Base-by-base conservation (phyloP, 2,329 filamentous ascomycete genomes). In the Piedraia hortae region DNA sequence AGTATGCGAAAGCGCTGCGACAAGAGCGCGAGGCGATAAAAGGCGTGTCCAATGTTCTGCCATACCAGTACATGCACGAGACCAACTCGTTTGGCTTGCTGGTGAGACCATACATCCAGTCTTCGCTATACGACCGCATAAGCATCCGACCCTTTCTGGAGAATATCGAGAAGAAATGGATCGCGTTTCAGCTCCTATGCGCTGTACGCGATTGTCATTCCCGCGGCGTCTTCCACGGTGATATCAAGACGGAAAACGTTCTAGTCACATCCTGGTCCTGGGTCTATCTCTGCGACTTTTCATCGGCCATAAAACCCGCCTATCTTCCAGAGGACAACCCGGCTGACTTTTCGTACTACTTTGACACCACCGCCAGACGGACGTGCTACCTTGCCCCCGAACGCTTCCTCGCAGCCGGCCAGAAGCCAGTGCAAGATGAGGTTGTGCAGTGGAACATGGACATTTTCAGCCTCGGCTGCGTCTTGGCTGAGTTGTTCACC, bases 261-360 rank as follows among this genome's bases (percentile, higher is more conserved):
- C 54, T 97, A 21, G 82, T 97, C 22, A 97, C 85, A 0, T 93
- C 85, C 4, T 97, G 85, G 85, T 91, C 93, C 49, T 97, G 88
- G 85, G 58, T 97, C 2, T 97, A 93, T 42, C 58, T 97, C 16
- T 70, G 80, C n/a, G 85, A 97, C 44, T 97, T 93, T 43, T 90
- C 82, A 3, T 78, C 82, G 0, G 70, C 74, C 0, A 93, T 89
- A 51, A 97, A 97, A 41, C 85, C 80, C 6, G 74, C 80, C 4
- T 75, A 77, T 44, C 54, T 97, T 3, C 85, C 85, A 3, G 82
- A 91, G 43, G 80, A 97, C 38, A 93, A 97, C 37, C 85, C 85
- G 1, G 80, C 77, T 9, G 78, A 93, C 37, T 97, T 93, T 38
- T 90, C 80, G 1, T 93, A 91, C 45, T 97, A 82, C 42, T 97